phyloP scores from a whole-genome alignment of 768 basidiomycete species.

The Suillus bovinus region DNA sequence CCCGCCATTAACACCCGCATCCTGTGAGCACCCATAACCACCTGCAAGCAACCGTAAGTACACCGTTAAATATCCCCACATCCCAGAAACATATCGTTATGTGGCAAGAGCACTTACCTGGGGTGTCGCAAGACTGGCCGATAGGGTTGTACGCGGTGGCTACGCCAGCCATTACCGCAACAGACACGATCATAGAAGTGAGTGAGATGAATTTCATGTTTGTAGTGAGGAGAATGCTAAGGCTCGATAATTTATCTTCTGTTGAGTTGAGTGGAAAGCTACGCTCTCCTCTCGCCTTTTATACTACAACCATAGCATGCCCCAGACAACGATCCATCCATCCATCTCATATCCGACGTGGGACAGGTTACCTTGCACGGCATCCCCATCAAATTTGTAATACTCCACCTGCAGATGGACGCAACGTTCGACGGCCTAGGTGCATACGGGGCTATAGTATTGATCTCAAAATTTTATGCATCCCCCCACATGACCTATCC shows the following conservation, averaged over 20 bases:
- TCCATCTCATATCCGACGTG: not conserved
- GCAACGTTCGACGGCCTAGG: not conserved
- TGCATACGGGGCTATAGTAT: not conserved
- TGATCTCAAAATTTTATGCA: not conserved
- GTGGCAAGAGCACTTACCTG: not conserved
- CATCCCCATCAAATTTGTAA: not conserved
- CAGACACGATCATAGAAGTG: conserved; percentile 6
- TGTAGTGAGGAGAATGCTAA: not conserved
- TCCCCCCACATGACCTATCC: not conserved
- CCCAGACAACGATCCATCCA: not conserved
- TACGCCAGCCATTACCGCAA: not conserved
- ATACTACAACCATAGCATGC: not conserved
- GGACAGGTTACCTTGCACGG: not conserved
- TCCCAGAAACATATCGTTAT: not conserved
- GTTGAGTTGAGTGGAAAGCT: not conserved
- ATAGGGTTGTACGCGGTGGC: conserved; percentile 1
- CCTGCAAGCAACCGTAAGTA: not conserved
- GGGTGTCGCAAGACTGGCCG: not conserved
- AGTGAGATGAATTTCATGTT: not conserved
- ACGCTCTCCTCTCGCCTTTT: not conserved
- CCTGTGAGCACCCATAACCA: not conserved
- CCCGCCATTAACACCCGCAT: not conserved
- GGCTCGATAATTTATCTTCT: not conserved
- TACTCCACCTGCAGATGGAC: not conserved
- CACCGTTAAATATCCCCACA: not conserved